phyloP scores from a whole-genome alignment of 2,329 filamentous ascomycete species.

The Phoma sp. region DNA sequence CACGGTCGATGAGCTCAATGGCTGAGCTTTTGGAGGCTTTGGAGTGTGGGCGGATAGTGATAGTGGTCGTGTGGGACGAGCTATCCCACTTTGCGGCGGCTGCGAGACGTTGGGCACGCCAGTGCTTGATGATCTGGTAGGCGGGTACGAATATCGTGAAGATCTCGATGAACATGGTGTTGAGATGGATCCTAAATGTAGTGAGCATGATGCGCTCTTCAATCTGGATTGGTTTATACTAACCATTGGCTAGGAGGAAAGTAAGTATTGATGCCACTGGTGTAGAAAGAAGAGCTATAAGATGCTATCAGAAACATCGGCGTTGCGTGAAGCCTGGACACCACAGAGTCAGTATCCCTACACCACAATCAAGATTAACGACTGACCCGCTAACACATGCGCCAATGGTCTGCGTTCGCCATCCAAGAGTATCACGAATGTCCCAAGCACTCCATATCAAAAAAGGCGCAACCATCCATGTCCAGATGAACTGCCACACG shows the following conservation, averaged over 20 bases:
- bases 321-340: slow-evolving; percentile 22
- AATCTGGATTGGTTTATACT: background rate
- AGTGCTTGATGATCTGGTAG: slow-evolving; percentile 21
- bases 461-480: slow-evolving; percentile 26
- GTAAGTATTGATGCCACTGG: slow-evolving; percentile 21
- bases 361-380: background rate
- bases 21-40: slow-evolving; percentile 6
- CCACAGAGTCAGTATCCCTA: background rate
- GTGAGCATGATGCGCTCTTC: background rate
- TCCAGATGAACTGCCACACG: slow-evolving; percentile 29
- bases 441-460: slow-evolving; percentile 23
- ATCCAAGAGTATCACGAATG: slow-evolving; percentile 25
- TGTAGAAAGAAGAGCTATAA: slow-evolving; percentile 22
- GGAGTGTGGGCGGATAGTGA: background rate
- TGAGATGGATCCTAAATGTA: slow-evolving; percentile 22
- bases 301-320: slow-evolving; percentile 29
- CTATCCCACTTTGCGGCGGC: slow-evolving; percentile 3
- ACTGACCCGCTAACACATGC: slow-evolving; percentile 25
- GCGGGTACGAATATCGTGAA: slow-evolving; percentile 26
- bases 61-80: slow-evolving; percentile 2
- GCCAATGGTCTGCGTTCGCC: slow-evolving; percentile 27
- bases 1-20: slow-evolving; percentile 15
- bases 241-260: slow-evolving; percentile 27
- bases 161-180: slow-evolving; percentile 26
- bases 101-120: slow-evolving; percentile 6